Base-by-base conservation (phyloP, 2,329 filamentous ascomycete species). In the Aspergillus clavatus region DNA sequence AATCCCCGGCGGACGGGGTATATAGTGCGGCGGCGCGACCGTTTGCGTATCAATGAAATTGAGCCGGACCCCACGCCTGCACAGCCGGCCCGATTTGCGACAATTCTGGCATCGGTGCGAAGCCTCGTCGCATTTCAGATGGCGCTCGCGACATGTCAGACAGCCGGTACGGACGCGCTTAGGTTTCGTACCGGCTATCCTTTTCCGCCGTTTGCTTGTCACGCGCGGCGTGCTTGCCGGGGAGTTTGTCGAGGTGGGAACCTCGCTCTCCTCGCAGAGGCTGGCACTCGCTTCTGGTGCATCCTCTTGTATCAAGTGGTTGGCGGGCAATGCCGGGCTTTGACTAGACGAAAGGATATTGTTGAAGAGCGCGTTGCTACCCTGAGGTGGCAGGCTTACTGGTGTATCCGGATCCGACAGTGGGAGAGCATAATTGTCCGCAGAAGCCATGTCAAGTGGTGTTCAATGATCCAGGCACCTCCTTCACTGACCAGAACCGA, bases 41-140 rank as follows among this genome's bases (percentile, higher is more conserved):
- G 85, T 83, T 50, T 84, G 84, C 3, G 84, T 86, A 61, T 95
- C 89, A 55, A 95, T 89, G 60, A 95, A 97, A 69, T 95, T 96
- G 31, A 97, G 74, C 28, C 88, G 81, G 40, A 96, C 76, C 14
- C 90, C 91, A 56, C 89, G 81, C 64, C 90, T 89, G 73, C 91
- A 97, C 46, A 83, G 75, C 40, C 91, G 78, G 59, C 83, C 90
- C 42, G 90, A 93, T 70, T 95, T 96, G 47, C 82, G 81, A 69
- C 91, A 96, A 60, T 96, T 96, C 58, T 86, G 75, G 60, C 81
- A 84, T 44, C 73, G 71, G 7, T 80, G 80, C 48, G 76, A 60
- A 4, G 76, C 83, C 66, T 95, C 89, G 61, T 95, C 90, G 66
- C 90, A 95, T 67, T 95, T 95, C 41, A 95, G 73, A 72, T 95